Evolutionary conservation across 805 yeast genomes (phyloP), one percentile per base, ranked within the genome.

Genomic region (Cyberlindnera samutprakarnensis): DNA sequence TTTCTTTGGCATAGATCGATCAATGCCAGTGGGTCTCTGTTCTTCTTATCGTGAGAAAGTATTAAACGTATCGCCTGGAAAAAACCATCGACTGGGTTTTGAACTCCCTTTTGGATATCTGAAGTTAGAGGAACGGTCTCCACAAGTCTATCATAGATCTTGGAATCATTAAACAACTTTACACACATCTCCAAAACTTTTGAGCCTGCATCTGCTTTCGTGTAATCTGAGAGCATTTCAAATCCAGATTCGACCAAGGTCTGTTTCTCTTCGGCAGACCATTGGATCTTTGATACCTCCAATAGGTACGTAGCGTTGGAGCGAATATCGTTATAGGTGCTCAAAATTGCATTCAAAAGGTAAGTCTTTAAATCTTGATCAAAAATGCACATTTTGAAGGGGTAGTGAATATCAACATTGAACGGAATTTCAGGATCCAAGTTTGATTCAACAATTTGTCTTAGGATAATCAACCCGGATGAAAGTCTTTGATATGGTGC

Each of bases 151-250:
- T 42, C 16, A 68, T 44, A 27, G 57, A 64, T 16, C 27, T 35
- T 2, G 30, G 23, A 31, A 51, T 53, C 40, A 56, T 51, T 61
- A 54, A 35, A 65, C 46, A 36, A 44, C 41, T 29, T 65, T 64
- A 14, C 78, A 38, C 47, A 76, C 67, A 46, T 30, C 26, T 71
- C 73, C 18, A 81, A 58, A 12, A 78, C 60, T 24, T 76, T 69
- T 0, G 95, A 87, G 7, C 88, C 95, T 16, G 84, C 78, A 37
- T 87, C 96, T 27, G 83, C 78, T 36, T 67, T 73, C 33, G 87
- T 73, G 33, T 61, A 61, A 22, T 49, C 49, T 4, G 23, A 79
- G 75, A 54, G 59, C 51, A 57, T 60, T 31, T 34, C 60, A 47
- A 36, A 55, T 9, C 57, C 62, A 30, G 43, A 59, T 18, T 22